phyloP scores from a whole-genome alignment of 768 basidiomycete genomes.

The Cystofilobasidium macerans region DNA sequence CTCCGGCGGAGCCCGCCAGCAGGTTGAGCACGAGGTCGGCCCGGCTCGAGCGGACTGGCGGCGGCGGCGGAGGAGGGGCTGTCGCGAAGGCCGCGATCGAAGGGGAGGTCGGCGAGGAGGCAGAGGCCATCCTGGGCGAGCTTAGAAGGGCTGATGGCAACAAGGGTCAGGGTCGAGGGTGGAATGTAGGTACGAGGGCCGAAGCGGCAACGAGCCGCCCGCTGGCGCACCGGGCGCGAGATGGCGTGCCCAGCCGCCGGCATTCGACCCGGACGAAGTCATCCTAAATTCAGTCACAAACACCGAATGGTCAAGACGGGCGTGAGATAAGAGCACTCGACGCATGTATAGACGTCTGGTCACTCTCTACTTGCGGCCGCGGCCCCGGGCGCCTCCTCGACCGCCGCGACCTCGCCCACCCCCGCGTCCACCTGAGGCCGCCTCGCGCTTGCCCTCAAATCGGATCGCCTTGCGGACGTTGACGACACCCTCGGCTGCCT shows the following conservation, averaged over 20 bases:
- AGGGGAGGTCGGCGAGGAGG: background rate
- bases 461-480: conserved; percentile 84
- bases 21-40: conserved; percentile 20
- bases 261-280: no score
- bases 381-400: conserved; percentile 24
- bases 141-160: background rate
- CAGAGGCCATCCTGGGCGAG: conserved; percentile 4
- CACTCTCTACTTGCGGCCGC: conserved; percentile 21
- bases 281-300: no score
- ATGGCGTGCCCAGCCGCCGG: no score
- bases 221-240: no score
- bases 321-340: no score
- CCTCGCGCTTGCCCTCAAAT: conserved; percentile 61
- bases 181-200: background rate
- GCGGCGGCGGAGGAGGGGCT: no score
- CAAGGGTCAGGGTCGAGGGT: background rate
- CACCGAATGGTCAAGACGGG: no score
- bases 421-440: conserved; percentile 42
- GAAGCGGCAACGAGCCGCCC: no score
- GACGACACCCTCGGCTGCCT: conserved; percentile 47
- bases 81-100: background rate
- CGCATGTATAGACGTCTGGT: no score
- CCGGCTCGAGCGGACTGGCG: background rate
- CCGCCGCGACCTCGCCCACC: conserved; percentile 41
- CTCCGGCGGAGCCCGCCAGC: conserved; percentile 14